Evolutionary conservation across 2,329 filamentous ascomycete genomes (phyloP).

Genomic region (Beauveria sp.): DNA sequence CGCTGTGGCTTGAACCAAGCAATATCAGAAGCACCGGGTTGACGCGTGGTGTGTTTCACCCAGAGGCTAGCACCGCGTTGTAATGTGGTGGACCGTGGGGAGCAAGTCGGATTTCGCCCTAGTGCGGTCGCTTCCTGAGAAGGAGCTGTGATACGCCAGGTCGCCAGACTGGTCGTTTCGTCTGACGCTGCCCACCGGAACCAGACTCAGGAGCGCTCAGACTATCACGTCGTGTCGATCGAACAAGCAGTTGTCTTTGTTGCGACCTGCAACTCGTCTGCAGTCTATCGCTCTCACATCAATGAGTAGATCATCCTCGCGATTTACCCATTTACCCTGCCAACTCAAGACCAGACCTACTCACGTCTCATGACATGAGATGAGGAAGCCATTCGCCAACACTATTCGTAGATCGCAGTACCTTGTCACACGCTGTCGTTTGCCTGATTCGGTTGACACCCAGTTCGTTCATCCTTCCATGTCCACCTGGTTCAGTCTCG

Average conservation of each 20-base stretch:
- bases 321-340: not conserved
- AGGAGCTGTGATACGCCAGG: not conserved
- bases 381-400: not conserved
- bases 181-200: not conserved
- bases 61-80: not conserved
- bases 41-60: slow-evolving; percentile 2
- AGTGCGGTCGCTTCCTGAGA: not conserved
- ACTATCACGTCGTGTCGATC: not conserved
- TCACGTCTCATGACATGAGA: not conserved
- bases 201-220: not conserved
- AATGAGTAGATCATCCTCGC: not conserved
- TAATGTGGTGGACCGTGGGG: not conserved
- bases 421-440: slow-evolving; percentile 1
- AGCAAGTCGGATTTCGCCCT: not conserved
- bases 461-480: slow-evolving; percentile 2
- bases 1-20: not conserved
- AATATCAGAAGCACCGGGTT: not conserved
- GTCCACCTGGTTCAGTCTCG: not conserved
- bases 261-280: not conserved
- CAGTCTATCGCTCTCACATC: not conserved
- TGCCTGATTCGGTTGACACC: not conserved
- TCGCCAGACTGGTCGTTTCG: slow-evolving; percentile 1
- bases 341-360: not conserved
- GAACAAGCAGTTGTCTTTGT: not conserved
- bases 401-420: not conserved